These are phyloP conservation scores for Phytophthora parvispora DNA, from an alignment of 352 stramenopile genomes.

Conservation along the genomic window DNA sequence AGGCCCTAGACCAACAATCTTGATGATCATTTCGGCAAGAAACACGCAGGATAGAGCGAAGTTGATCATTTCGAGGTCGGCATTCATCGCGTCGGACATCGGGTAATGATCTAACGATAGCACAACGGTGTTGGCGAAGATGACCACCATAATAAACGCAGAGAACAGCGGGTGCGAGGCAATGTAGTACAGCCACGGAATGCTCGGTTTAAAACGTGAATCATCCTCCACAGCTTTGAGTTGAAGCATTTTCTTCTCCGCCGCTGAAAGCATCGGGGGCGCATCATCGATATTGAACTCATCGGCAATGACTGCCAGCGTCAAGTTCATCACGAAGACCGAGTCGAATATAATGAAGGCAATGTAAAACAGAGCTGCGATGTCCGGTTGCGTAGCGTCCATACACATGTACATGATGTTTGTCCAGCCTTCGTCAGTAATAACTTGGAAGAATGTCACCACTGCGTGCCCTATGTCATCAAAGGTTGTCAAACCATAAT, in stretches of 20 bases:
- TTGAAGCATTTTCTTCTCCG: slow-evolving; percentile 22
- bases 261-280: slow-evolving; percentile 32
- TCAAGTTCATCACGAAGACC: slow-evolving; percentile 95
- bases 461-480: slow-evolving; percentile 91
- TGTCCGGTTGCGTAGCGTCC: slow-evolving; percentile 55
- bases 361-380: slow-evolving; percentile 88
- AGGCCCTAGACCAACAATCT: slow-evolving; percentile 81
- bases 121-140: slow-evolving; percentile 85
- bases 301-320: slow-evolving; percentile 92
- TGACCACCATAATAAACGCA: slow-evolving; percentile 71
- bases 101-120: slow-evolving; percentile 87
- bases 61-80: slow-evolving; percentile 77
- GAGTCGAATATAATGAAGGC: slow-evolving; percentile 89
- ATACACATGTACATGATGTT: slow-evolving; percentile 93
- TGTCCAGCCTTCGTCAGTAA: slow-evolving; percentile 96
- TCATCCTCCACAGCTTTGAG: slow-evolving; percentile 28
- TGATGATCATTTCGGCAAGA: slow-evolving; percentile 78
- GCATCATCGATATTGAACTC: slow-evolving; percentile 84
- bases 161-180: slow-evolving; percentile 66
- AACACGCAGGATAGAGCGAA: slow-evolving; percentile 83
- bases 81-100: slow-evolving; percentile 58
- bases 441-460: slow-evolving; percentile 93
- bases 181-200: slow-evolving; percentile 55
- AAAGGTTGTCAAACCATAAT: slow-evolving; percentile 94
- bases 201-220: slow-evolving; percentile 19